Evolutionary conservation across 352 stramenopile species (phyloP).

Genomic region (Phytophthora ohioensis): DNA sequence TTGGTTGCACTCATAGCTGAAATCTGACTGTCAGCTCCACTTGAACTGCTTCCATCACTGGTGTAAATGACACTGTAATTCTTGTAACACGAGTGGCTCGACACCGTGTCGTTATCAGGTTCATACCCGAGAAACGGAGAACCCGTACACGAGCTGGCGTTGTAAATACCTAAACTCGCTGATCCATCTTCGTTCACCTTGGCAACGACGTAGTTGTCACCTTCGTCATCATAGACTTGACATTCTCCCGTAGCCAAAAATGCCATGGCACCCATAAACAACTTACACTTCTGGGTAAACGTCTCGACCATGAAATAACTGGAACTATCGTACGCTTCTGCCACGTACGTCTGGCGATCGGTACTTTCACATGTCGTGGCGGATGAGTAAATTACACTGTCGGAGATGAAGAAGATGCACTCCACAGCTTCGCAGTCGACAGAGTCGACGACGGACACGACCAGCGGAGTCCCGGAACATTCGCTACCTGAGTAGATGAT

Average conservation of each 20-base stretch:
- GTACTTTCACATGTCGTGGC: constrained; percentile 16
- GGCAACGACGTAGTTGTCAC: constrained; percentile 20
- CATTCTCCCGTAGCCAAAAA: constrained; percentile 23
- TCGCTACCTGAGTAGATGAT: constrained; percentile 20
- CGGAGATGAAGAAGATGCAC: constrained; percentile 20
- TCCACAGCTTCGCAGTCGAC: constrained; percentile 17
- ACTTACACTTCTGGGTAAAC: constrained; percentile 15
- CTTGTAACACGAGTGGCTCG: constrained; percentile 33
- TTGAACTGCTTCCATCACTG: background rate
- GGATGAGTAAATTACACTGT: constrained; percentile 19
- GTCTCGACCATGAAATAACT: constrained; percentile 36
- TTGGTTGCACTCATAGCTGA: background rate
- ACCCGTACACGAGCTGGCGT: constrained; percentile 23
- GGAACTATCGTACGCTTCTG: constrained; percentile 9
- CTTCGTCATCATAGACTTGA: constrained; percentile 22
- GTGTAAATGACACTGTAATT: constrained; percentile 31
- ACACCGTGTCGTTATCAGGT: constrained; percentile 21
- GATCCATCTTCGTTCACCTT: constrained; percentile 31
- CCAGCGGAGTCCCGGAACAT: constrained; percentile 32
- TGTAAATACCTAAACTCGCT: constrained; percentile 22
- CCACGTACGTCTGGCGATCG: constrained; percentile 23
- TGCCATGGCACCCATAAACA: constrained; percentile 22
- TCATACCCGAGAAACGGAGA: constrained; percentile 21
- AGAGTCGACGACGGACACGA: constrained; percentile 22
- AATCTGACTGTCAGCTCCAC: background rate